Base-by-base conservation (phyloP, 768 basidiomycete genomes). In the Stropharia rugosoannulata region DNA sequence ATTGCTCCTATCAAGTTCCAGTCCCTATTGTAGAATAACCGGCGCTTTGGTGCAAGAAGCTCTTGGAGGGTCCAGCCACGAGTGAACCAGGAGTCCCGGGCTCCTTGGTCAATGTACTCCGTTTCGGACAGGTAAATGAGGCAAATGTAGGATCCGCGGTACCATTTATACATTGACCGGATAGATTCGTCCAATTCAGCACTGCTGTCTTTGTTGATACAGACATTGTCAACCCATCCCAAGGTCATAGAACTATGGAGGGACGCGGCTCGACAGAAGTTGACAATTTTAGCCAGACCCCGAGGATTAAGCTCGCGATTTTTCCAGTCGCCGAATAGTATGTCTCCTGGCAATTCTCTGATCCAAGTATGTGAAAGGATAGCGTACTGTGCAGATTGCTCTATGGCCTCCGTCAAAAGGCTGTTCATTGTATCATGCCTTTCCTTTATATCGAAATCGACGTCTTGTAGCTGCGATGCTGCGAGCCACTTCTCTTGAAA, bases 341-440 rank as follows among this genome's bases (percentile, higher is more conserved):
- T 36, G 12, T 49, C 48, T 1, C 48, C 48, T 10, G 29, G 29
- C 5, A 12, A 2, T 5, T 15, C 13, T 16, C 48, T 13, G 18
- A 37, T 49, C 48, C 48, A 49, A 10, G 48, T 49, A 37, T 49
- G 48, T 4, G 48, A 49, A 3, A 49, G 19, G 36, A 49, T 32
- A 6, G 48, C 48, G 18, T 49, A 49, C 13, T 11, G n/a, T 1
- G 48, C 48, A 19, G 22, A 18, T 8, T 5, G 13, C 11, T 27
- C 19, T 16, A 49, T 36, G 32, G 1, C 12, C 9, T 32, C 15
- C 18, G 16, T 49, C 19, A 49, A 19, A 0, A 49, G 16, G 11
- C 38, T 11, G 11, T 11, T 39, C 48, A 27, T 47, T 29, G 10
- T 3, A 11, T 16, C 16, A 3, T 27, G 22, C 45, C 45, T 19